Conservation (phyloP, 2,329 filamentous ascomycete species). For the Ilyonectria robusta region DNA sequence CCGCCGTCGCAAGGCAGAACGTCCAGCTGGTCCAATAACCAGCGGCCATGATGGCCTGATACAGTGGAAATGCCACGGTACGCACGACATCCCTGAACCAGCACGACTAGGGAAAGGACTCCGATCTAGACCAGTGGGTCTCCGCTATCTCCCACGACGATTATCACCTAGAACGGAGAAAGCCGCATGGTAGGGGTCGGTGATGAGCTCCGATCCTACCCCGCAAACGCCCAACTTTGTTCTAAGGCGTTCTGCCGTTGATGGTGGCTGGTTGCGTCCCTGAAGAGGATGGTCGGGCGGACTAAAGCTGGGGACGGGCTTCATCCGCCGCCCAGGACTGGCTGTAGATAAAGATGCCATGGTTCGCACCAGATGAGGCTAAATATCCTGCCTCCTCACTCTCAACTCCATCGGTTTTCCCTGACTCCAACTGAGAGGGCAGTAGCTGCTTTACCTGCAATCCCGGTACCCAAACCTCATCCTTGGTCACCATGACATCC, state of each 20-base stretch:
- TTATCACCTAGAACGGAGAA: not conserved
- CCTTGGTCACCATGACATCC: not conserved
- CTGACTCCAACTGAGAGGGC: not conserved
- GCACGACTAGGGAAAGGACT: not conserved
- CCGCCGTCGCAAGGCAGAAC: not conserved
- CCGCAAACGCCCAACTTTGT: not conserved
- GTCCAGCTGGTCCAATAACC: not conserved
- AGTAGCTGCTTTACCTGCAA: not conserved
- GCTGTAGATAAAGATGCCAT: not conserved
- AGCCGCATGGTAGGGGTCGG: conserved; percentile 4
- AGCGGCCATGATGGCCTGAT: too few species aligned
- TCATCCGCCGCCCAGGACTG: not conserved
- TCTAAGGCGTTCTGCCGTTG: not conserved
- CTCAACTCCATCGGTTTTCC: not conserved
- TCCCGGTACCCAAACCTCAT: not conserved
- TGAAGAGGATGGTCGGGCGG: not conserved
- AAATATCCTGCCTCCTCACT: not conserved
- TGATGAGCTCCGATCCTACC: conserved; percentile 9
- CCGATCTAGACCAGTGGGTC: conserved; percentile 1
- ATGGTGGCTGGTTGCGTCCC: not conserved
- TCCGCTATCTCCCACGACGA: not conserved
- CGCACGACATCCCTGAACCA: not conserved
- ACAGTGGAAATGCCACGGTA: too few species aligned
- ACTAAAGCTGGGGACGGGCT: not conserved
- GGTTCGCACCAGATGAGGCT: not conserved